Percentiles rank a stretch among this genome's conserved stretches.
Evolutionary conservation across 2,329 filamentous ascomycete species (phyloP).

Genomic region (Dichotomopilus funicola): DNA sequence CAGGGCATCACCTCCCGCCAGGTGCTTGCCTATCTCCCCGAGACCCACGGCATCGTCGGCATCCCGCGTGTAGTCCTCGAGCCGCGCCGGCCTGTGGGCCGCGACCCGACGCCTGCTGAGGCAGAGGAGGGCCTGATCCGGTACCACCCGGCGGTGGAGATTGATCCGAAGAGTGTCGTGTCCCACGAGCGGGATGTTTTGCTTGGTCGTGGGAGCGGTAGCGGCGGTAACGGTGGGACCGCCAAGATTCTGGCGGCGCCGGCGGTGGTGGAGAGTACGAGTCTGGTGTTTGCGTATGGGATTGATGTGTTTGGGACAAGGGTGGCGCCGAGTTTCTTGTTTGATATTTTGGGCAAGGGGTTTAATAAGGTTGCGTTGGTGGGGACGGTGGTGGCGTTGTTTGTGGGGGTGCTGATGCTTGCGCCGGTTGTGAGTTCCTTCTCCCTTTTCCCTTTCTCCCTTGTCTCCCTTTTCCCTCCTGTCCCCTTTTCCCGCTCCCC

Average conservation of each 20-base stretch:
- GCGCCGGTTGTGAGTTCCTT: conserved; percentile 70
- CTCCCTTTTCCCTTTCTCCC: not conserved
- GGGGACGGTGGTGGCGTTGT: conserved; percentile 73
- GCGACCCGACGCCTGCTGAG: conserved; percentile 75
- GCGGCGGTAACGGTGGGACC: conserved; percentile 44
- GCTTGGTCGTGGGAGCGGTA: too few relatives aligned
- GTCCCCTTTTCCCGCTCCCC: not conserved
- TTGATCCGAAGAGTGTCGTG: conserved; percentile 74
- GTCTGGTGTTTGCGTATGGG: conserved; percentile 80
- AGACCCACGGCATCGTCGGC: conserved; percentile 66
- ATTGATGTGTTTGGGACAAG: conserved; percentile 83
- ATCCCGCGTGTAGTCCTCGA: conserved; percentile 76
- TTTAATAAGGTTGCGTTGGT: conserved; percentile 88
- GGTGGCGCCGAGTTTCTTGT: conserved; percentile 78
- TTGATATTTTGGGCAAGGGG: conserved; percentile 87
- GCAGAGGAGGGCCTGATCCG: conserved; percentile 73
- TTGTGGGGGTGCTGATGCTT: conserved; percentile 67
- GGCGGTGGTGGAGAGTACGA: conserved; percentile 84
- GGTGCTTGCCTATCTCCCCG: conserved; percentile 70
- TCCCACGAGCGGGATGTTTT: conserved; percentile 78
- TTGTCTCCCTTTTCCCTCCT: not conserved
- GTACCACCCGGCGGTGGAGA: conserved; percentile 71
- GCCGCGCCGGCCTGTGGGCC: conserved; percentile 75
- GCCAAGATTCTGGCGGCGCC: conserved; percentile 66
- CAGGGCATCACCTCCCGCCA: conserved; percentile 86